Conservation (phyloP, 352 stramenopile species). For the Phytophthora pseudosyringae region DNA sequence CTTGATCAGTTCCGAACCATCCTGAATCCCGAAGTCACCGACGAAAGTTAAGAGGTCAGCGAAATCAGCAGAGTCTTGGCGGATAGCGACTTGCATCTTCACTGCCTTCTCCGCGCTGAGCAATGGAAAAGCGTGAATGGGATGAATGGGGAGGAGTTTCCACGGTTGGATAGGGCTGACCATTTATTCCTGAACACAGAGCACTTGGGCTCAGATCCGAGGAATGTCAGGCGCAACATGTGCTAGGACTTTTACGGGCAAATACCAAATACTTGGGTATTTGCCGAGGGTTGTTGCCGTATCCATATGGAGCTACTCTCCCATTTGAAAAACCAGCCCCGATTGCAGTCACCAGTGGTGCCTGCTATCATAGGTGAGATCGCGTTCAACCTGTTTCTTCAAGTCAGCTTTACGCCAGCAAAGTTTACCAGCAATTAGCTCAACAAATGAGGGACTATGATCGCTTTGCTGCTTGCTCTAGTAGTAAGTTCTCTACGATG, state of each 20-base stretch:
- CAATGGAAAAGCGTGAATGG: neutral
- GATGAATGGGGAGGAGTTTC: neutral
- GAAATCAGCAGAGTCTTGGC: conserved; percentile 14
- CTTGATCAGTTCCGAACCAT: neutral
- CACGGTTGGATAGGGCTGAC: neutral
- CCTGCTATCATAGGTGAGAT: neutral
- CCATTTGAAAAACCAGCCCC: too few species aligned
- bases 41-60: conserved; percentile 25
- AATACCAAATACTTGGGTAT: too few species aligned
- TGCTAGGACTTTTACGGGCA: neutral
- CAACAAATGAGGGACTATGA: neutral
- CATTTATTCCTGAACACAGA: neutral
- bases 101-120: neutral
- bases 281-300: too few species aligned
- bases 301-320: too few species aligned
- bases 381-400: too few species aligned
- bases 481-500: conserved; percentile 32
- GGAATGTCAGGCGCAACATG: neutral
- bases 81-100: conserved; percentile 13
- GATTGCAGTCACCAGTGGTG: too few species aligned
- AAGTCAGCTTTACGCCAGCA: too few species aligned
- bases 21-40: neutral
- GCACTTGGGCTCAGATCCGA: neutral
- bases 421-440: too few species aligned
- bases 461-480: conserved; percentile 25